Percentiles rank a stretch among this genome's conserved stretches.
Conservation (phyloP, 1,284 basidiomycete species). For the Ustilago trichophora region DNA sequence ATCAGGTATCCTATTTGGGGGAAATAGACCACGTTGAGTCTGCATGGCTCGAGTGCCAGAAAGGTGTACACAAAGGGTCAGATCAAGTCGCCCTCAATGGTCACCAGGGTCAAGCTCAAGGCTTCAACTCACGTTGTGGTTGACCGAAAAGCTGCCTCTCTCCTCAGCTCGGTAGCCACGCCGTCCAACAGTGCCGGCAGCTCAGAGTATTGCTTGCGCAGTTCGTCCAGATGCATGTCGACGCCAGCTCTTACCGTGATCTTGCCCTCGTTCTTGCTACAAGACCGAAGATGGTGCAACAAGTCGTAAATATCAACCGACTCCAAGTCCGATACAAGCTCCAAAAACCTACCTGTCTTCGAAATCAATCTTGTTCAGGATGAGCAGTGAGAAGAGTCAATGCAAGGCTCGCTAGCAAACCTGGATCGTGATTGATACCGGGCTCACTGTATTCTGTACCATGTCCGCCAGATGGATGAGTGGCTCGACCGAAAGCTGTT, state of each 20-base stretch:
- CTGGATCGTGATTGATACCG: no score
- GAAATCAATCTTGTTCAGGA: conserved; percentile 26
- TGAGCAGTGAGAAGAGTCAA: neutral
- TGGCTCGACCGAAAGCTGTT: conserved; percentile 11
- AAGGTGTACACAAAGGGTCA: no score
- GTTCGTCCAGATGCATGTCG: conserved; percentile 34
- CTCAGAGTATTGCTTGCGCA: conserved; percentile 5
- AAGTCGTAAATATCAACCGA: no score
- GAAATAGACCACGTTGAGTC: conserved; percentile 40
- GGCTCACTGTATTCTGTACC: conserved; percentile 19
- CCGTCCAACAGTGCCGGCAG: conserved; percentile 17
- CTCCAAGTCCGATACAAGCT: no score
- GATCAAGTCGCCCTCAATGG: no score
- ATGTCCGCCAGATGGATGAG: conserved; percentile 5
- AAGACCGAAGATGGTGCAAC: no score
- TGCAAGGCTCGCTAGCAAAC: no score
- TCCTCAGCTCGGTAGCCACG: conserved; percentile 21
- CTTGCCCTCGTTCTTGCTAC: conserved; percentile 22
- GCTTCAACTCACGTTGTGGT: conserved; percentile 12
- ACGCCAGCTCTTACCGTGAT: conserved; percentile 22
- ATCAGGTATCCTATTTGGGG: conserved; percentile 51
- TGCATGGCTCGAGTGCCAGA: neutral
- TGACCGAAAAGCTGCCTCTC: conserved; percentile 16
- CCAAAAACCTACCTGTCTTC: conserved; percentile 26
- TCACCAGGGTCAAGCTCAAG: neutral